These are phyloP conservation scores for Hansenula anomala DNA, from an alignment of 1,139 yeast genomes.

Conservation along the genomic window DNA sequence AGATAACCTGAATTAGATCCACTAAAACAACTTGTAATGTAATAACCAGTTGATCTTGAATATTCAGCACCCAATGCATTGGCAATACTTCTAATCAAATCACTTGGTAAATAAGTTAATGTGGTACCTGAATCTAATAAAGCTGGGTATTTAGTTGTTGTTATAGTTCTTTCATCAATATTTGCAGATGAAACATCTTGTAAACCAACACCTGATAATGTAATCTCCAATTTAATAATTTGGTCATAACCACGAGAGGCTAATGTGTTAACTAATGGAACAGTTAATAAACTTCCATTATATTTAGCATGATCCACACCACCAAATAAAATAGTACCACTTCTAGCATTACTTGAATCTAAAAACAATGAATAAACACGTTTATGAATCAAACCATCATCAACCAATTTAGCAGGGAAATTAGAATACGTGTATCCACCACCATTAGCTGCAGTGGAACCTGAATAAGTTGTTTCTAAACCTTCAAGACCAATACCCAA, in stretches of 20 bases:
- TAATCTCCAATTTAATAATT: slow-evolving; percentile 40
- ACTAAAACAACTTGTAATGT: slow-evolving; percentile 13
- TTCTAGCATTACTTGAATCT: slow-evolving; percentile 31
- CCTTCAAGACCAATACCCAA: slow-evolving; percentile 59
- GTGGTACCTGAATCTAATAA: slow-evolving; percentile 70
- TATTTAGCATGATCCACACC: slow-evolving; percentile 53
- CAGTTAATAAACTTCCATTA: slow-evolving; percentile 38
- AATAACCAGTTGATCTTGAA: slow-evolving; percentile 16
- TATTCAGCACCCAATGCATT: slow-evolving; percentile 33
- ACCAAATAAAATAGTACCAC: slow-evolving; percentile 51
- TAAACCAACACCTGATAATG: slow-evolving; percentile 37
- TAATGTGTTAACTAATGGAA: slow-evolving; percentile 39
- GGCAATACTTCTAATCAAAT: slow-evolving; percentile 36
- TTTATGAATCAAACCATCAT: slow-evolving; percentile 45
- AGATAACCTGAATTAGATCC: neutral
- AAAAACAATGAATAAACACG: slow-evolving; percentile 51
- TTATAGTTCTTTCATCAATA: slow-evolving; percentile 23
- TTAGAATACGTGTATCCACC: slow-evolving; percentile 39
- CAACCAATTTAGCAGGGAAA: slow-evolving; percentile 51
- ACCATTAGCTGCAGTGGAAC: slow-evolving; percentile 10
- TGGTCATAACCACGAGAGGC: slow-evolving; percentile 11
- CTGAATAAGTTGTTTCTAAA: slow-evolving; percentile 40
- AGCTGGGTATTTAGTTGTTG: slow-evolving; percentile 33
- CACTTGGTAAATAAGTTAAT: slow-evolving; percentile 45
- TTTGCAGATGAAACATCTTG: slow-evolving; percentile 12